Evolutionary conservation across 2,329 filamentous ascomycete species (phyloP).

Genomic region (Fusarium zealandicum): DNA sequence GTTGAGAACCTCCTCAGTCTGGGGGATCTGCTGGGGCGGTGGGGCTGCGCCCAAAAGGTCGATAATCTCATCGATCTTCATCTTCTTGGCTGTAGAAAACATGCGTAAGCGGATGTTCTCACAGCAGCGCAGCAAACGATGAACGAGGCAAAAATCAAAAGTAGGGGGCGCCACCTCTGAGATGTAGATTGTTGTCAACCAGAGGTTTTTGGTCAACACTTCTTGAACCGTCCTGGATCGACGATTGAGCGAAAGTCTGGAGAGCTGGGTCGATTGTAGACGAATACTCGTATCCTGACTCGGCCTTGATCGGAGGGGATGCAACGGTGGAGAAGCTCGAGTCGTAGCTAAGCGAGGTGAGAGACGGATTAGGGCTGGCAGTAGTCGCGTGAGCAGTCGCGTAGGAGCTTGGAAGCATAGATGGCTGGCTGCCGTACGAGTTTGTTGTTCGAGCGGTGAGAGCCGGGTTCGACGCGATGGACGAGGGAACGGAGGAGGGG

Average conservation of each 20-base stretch:
- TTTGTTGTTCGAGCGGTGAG: conserved; percentile 44
- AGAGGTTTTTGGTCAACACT: conserved; percentile 42
- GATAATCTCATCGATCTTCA: conserved; percentile 78
- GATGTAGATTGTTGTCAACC: conserved; percentile 47
- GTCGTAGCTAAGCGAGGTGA: conserved; percentile 45
- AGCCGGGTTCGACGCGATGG: conserved; percentile 35
- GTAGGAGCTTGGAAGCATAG: conserved; percentile 55
- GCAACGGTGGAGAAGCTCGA: conserved; percentile 45
- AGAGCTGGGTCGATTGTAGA: conserved; percentile 72
- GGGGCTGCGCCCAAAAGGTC: conserved; percentile 65
- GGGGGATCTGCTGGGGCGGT: conserved; percentile 61
- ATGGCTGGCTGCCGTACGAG: conserved; percentile 56
- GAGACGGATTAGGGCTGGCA: conserved; percentile 44
- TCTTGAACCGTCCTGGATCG: conserved; percentile 36
- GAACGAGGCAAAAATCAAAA: conserved; percentile 45
- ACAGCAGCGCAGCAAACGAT: conserved; percentile 41
- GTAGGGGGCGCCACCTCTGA: conserved; percentile 59
- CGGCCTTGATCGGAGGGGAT: conserved; percentile 47
- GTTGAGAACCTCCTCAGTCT: conserved; percentile 61
- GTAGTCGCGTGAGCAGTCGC: conserved; percentile 45
- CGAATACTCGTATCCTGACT: conserved; percentile 61
- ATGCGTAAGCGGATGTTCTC: conserved; percentile 44
- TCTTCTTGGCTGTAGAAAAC: conserved; percentile 53
- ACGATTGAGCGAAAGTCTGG: conserved; percentile 50
- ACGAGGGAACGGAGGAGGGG: conserved; percentile 35